These are phyloP conservation scores for Colletotrichum sp. DNA, from an alignment of 2,329 filamentous ascomycete genomes.

Conservation along the genomic window DNA sequence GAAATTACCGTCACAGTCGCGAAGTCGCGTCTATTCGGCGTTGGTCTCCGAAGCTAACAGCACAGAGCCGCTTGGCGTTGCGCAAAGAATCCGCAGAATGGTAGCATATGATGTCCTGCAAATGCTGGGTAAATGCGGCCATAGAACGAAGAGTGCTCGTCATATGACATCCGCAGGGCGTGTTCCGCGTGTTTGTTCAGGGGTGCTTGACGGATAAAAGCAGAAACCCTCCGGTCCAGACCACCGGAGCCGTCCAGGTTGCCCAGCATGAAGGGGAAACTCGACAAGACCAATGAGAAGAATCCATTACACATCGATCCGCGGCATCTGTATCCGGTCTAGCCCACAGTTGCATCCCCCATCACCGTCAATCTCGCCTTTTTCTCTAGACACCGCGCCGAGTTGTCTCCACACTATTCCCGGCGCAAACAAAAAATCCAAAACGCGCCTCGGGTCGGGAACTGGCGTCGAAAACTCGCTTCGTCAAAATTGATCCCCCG, in stretches of 20 bases:
- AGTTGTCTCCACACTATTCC: neutral
- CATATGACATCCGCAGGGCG: neutral
- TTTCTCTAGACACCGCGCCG: neutral
- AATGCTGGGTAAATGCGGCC: neutral
- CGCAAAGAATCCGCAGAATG: neutral
- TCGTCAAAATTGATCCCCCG: neutral
- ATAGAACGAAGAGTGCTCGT: neutral
- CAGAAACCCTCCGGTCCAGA: neutral
- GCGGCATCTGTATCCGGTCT: neutral
- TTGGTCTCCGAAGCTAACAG: neutral
- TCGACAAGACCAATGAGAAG: neutral
- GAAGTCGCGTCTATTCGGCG: neutral
- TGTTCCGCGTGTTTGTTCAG: neutral
- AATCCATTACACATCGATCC: slow-evolving; percentile 4
- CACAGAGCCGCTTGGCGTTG: neutral
- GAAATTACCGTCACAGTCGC: neutral
- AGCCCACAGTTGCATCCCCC: neutral
- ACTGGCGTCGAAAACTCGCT: neutral
- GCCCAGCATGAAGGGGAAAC: neutral
- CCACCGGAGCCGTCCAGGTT: neutral
- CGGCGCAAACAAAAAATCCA: neutral
- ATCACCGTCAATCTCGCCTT: neutral
- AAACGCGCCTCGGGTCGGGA: neutral
- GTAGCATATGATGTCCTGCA: neutral
- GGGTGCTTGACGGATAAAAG: neutral